Evolutionary conservation across 495 filamentous ascomycete species (phyloP).

Genomic region (Penicillium flavigenum): DNA sequence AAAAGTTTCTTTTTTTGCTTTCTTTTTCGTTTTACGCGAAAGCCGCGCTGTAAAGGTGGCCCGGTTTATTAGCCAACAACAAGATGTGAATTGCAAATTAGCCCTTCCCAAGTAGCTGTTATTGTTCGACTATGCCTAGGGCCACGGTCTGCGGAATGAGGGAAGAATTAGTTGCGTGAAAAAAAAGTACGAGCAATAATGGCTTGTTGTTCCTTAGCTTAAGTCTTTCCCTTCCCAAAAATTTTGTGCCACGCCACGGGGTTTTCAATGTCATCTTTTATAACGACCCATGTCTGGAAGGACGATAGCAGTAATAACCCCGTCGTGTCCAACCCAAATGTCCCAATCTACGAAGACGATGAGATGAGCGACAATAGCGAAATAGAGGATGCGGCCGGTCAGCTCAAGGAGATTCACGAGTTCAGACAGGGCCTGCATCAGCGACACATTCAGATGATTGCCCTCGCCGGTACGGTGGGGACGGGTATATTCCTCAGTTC

Average conservation of each 20-base stretch:
- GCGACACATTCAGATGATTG: slow-evolving; percentile 42
- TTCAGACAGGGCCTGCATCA: slow-evolving; percentile 20
- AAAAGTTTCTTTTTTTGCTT: neutral
- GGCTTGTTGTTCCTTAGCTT: neutral
- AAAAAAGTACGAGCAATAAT: slow-evolving; percentile 5
- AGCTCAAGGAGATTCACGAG: slow-evolving; percentile 9
- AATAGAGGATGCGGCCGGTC: slow-evolving; percentile 11
- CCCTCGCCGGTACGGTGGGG: slow-evolving; percentile 42
- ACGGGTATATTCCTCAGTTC: slow-evolving; percentile 40
- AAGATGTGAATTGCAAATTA: slow-evolving; percentile 1
- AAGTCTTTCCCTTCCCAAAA: neutral
- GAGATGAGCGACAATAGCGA: slow-evolving; percentile 7
- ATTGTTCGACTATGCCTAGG: neutral
- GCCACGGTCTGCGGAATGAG: neutral
- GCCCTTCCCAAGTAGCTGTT: neutral
- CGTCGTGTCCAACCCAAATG: neutral
- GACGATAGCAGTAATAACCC: slow-evolving; percentile 5
- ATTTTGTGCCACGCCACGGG: neutral
- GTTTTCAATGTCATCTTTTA: neutral
- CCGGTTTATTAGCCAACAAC: neutral
- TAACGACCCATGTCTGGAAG: neutral
- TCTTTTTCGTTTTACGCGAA: neutral
- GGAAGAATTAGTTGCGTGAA: neutral
- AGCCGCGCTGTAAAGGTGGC: neutral
- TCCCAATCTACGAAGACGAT: slow-evolving; percentile 1